These are phyloP conservation scores for Sonneratia caseolaris DNA, from an alignment of 345 rosid genomes.

Conservation along the genomic window DNA sequence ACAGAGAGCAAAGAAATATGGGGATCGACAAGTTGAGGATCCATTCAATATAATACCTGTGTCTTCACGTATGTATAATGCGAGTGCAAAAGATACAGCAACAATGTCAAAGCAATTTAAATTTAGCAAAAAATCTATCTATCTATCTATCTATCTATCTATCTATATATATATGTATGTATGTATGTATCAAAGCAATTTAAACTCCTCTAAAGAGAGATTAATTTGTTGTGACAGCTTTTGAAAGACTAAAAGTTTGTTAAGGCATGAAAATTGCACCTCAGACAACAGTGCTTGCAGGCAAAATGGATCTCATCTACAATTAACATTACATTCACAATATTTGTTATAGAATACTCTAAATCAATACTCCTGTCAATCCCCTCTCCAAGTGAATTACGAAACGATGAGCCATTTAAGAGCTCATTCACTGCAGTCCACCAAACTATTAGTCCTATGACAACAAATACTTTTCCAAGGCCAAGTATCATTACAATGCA, in stretches of 20 bases:
- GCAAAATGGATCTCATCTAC: neutral
- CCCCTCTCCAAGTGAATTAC: neutral
- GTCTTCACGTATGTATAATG: neutral
- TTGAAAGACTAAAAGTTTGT: neutral
- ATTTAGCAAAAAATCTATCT: no score
- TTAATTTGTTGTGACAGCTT: neutral
- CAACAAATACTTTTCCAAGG: neutral
- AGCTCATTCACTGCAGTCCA: neutral
- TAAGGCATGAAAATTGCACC: neutral
- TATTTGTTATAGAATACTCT: no score
- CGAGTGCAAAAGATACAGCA: neutral
- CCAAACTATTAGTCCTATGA: neutral
- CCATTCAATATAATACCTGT: neutral
- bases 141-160: no score
- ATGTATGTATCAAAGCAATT: neutral
- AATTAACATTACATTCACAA: no score
- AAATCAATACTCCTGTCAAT: neutral
- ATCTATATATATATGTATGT: no score
- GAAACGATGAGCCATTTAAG: neutral
- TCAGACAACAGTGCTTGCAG: neutral
- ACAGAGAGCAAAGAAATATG: neutral
- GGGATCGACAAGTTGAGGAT: neutral
- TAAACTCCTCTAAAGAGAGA: neutral
- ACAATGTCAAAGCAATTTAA: neutral
- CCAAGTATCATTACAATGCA: neutral